Conservation (phyloP, 441 rosid species). For the Pelargonium citronellum region DNA sequence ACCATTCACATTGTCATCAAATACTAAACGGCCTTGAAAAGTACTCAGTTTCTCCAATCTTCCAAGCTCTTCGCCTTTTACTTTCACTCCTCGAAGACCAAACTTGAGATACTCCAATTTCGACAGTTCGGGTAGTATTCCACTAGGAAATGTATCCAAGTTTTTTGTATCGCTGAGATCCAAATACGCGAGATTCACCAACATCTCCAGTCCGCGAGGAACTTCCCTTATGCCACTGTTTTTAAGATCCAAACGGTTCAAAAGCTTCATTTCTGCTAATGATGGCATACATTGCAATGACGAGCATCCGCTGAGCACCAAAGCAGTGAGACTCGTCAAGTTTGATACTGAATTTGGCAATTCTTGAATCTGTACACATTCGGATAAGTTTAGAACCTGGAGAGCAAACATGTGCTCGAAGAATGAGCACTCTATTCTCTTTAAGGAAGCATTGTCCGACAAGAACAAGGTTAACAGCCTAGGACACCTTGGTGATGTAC, state of each 20-base stretch:
- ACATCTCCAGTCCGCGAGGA: not conserved
- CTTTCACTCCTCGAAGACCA: too few relatives aligned
- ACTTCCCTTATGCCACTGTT: not conserved
- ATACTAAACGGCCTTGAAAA: too few relatives aligned
- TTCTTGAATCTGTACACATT: not conserved
- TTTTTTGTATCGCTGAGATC: not conserved
- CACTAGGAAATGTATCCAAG: too few relatives aligned
- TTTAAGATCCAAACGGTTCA: not conserved
- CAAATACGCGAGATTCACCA: not conserved
- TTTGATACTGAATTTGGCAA: not conserved
- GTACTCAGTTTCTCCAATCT: too few relatives aligned
- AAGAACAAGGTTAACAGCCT: constrained; percentile 23
- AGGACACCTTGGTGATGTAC: constrained; percentile 16
- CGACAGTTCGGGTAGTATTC: too few relatives aligned
- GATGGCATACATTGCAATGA: not conserved
- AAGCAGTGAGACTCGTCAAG: not conserved
- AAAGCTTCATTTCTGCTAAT: not conserved
- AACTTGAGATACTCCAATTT: too few relatives aligned
- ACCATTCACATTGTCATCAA: too few relatives aligned
- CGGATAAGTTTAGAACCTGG: not conserved
- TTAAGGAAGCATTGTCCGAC: not conserved
- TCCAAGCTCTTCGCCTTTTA: too few relatives aligned
- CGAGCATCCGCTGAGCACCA: not conserved
- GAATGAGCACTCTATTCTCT: not conserved
- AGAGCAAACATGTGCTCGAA: not conserved